A percentile compares a stretch with the other conserved stretches of the same genome.
Conservation (phyloP, 345 rosid genomes). For the Lumnitzera racemosa region DNA sequence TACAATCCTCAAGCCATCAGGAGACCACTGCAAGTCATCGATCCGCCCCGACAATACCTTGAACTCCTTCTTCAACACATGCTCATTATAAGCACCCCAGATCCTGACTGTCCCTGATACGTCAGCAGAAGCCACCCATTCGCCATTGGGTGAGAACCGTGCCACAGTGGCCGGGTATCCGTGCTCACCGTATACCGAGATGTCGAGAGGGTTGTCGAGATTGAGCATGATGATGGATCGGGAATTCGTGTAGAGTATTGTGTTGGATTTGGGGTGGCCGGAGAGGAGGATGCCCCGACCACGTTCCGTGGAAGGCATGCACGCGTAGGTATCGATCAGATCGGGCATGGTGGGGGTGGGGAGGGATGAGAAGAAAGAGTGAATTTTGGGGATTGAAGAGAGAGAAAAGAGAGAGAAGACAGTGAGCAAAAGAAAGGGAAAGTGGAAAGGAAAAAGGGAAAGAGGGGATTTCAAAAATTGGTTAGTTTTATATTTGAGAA, state of each 20-base stretch:
- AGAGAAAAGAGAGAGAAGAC: too few relatives aligned
- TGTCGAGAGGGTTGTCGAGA: conserved; percentile 72
- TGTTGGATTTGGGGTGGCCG: conserved; percentile 62
- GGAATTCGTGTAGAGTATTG: conserved; percentile 73
- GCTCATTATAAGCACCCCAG: conserved; percentile 82
- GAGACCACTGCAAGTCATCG: conserved; percentile 99
- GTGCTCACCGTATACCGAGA: conserved; percentile 84
- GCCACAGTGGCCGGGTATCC: conserved; percentile 93
- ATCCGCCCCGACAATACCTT: conserved; percentile 88
- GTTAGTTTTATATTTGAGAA: too few relatives aligned
- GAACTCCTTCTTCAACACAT: conserved; percentile 89
- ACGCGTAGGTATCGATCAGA: conserved; percentile 72
- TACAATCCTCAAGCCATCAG: conserved; percentile 87
- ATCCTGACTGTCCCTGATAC: conserved; percentile 86
- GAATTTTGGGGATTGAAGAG: too few relatives aligned
- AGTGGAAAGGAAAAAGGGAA: too few relatives aligned
- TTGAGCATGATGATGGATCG: conserved; percentile 83
- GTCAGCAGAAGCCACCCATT: conserved; percentile 98
- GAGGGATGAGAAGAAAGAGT: conserved; percentile 3
- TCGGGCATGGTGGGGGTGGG: conserved; percentile 28
- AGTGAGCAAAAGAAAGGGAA: too few relatives aligned
- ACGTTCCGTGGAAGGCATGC: conserved; percentile 86
- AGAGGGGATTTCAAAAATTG: too few relatives aligned
- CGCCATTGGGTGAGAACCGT: conserved; percentile 95
- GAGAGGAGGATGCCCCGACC: conserved; percentile 87